A percentile compares a stretch with the other conserved stretches of the same genome.
Evolutionary conservation across 192 early-diverging fungal genomes (phyloP).

Genomic region (Glomus cerebriforme): DNA sequence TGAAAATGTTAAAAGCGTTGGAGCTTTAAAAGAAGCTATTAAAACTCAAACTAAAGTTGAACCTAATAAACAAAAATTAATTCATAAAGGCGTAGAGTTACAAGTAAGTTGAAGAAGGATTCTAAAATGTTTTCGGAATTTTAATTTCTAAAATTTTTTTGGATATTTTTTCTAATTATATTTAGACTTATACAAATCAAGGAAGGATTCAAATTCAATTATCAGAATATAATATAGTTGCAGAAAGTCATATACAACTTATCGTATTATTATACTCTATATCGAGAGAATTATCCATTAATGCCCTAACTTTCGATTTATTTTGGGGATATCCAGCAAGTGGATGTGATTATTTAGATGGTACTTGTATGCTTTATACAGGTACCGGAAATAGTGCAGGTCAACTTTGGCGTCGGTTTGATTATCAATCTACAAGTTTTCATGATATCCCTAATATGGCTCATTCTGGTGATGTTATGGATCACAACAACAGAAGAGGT

Average conservation of each 20-base stretch:
- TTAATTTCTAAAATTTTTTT: not conserved
- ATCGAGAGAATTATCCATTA: constrained; percentile 1
- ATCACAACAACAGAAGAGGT: constrained; percentile 27
- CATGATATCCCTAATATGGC: constrained; percentile 9
- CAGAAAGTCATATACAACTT: constrained; percentile 30
- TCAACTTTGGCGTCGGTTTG: constrained; percentile 6
- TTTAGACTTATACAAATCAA: not conserved
- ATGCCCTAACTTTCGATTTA: constrained; percentile 23
- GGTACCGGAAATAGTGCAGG: not conserved
- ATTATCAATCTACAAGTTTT: constrained; percentile 23
- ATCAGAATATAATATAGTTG: constrained; percentile 19
- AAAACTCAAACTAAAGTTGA: constrained; percentile 10
- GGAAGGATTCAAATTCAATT: not conserved
- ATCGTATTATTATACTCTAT: constrained; percentile 33
- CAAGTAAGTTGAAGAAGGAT: constrained; percentile 16
- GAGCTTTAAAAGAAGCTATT: constrained; percentile 10
- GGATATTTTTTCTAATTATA: not conserved
- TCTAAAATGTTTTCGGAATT: not conserved
- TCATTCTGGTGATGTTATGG: constrained; percentile 35
- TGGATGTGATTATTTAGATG: constrained; percentile 30
- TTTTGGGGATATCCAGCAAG: constrained; percentile 22
- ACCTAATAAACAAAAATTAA: constrained; percentile 31
- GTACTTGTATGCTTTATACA: constrained; percentile 32
- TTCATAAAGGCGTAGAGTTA: constrained; percentile 22
- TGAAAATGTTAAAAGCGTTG: not conserved